Evolutionary conservation across 768 basidiomycete genomes (phyloP).

Genomic region (Boletellus ananiceps): DNA sequence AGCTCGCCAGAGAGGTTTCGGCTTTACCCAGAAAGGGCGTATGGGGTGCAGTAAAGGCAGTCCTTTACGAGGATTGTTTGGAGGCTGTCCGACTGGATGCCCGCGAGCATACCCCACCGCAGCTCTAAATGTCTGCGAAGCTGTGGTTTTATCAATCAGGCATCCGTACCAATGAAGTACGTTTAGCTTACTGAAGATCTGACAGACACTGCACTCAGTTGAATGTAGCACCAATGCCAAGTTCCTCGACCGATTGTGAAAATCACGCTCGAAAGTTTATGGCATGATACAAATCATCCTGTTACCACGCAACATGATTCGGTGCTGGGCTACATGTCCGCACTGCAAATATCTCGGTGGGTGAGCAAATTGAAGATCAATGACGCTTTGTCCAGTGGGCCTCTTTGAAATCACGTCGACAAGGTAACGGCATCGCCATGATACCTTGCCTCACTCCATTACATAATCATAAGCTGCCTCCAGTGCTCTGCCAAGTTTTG

Average conservation of each 20-base stretch:
- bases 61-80: conserved; percentile 54
- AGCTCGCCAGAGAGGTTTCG: conserved; percentile 53
- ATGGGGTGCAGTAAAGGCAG: conserved; percentile 69
- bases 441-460: conserved; percentile 3
- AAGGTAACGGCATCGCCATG: conserved; percentile 19
- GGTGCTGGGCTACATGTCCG: conserved; percentile 1
- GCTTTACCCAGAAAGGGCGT: conserved; percentile 53
- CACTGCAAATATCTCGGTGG: background rate
- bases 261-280: conserved; percentile 1
- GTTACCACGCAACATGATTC: conserved; percentile 16
- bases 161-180: conserved; percentile 5
- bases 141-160: conserved; percentile 13
- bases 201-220: conserved; percentile 3
- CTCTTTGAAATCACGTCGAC: conserved; percentile 9
- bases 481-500: background rate
- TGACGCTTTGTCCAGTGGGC: conserved; percentile 3
- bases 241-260: conserved; percentile 5
- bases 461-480: conserved; percentile 5
- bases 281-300: background rate
- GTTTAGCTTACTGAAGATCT: background rate
- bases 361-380: background rate
- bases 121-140: conserved; percentile 9
- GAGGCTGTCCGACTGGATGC: conserved; percentile 32
- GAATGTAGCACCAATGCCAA: background rate
- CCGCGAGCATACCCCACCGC: conserved; percentile 7